phyloP scores from a whole-genome alignment of 2,329 filamentous ascomycete species.

The Knufia petricola region DNA sequence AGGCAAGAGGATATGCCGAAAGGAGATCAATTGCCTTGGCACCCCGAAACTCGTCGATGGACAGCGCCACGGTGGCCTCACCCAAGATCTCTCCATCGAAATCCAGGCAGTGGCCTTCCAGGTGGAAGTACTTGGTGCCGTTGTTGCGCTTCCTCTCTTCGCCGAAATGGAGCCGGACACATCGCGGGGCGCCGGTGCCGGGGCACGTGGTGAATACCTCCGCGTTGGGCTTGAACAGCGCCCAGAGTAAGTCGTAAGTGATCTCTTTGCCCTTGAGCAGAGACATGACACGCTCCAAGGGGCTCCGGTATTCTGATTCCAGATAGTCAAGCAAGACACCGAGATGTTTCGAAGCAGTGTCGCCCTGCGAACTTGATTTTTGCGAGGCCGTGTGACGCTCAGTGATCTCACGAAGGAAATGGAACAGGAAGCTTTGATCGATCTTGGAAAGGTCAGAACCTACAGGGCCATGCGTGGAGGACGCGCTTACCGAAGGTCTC shows the following conservation, averaged over 20 bases:
- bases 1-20: slow-evolving; percentile 26
- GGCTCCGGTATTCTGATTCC: slow-evolving; percentile 18
- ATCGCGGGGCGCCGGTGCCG: slow-evolving; percentile 12
- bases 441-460: slow-evolving; percentile 9
- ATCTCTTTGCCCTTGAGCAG: slow-evolving; percentile 26
- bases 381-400: slow-evolving; percentile 5
- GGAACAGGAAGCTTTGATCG: slow-evolving; percentile 21
- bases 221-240: slow-evolving; percentile 29
- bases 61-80: slow-evolving; percentile 22
- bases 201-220: slow-evolving; percentile 22
- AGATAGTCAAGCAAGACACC: slow-evolving; percentile 24
- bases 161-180: slow-evolving; percentile 17
- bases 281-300: slow-evolving; percentile 21
- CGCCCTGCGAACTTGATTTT: not conserved
- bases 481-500: slow-evolving; percentile 25
- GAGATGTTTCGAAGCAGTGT: slow-evolving; percentile 14
- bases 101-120: slow-evolving; percentile 25
- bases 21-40: slow-evolving; percentile 26
- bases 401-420: slow-evolving; percentile 22
- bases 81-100: slow-evolving; percentile 25
- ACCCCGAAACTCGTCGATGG: slow-evolving; percentile 24
- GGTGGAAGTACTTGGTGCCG: slow-evolving; percentile 20
- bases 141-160: slow-evolving; percentile 20
- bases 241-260: slow-evolving; percentile 30
- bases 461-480: too few relatives aligned